Evolutionary conservation across 2,329 filamentous ascomycete genomes (phyloP), one percentile per base, ranked within the genome.

Genomic region (Truncatella angustata): DNA sequence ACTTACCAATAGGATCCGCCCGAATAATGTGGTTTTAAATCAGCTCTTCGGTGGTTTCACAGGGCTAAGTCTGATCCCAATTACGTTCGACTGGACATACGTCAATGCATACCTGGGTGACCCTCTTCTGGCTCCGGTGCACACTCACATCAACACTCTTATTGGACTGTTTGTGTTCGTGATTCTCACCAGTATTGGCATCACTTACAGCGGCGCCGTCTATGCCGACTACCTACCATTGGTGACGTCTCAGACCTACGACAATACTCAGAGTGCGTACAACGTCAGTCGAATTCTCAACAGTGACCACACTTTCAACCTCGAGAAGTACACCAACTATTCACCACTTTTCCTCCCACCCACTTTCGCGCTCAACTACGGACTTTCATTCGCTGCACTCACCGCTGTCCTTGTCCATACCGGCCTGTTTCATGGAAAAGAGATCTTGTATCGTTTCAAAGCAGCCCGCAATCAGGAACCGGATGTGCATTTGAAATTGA

Each of bases 171-270:
- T 75, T 2, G 43, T 75, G 14, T 75, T 75, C 43, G 63, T 70
- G 23, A 63, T 70, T 12, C 60, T 74, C 18, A 56, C 73, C 4
- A 77, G 79, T 18, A 77, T 79, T 3, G 73, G 73, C 5, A 70
- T 79, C 16, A 69, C 73, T 12, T 78, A 77, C 58, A 68, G 67
- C 0, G 75, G 75, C 14, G 68, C 72, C 0, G 68, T 73, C 42
- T 69, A 77, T 56, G 71, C 77, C 0, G 75, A 79, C 3, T 83
- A 82, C 52, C 63, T 85, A 14, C 81, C 82, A 0, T 72, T 85
- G 51, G 76, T 80, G 28, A 75, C 75, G 10, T 77, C 79, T 20
- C 70, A 74, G 42, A 75, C 75, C 0, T 85, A 78, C 54, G 81
- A 85, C 64, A 85, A 85, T 53, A 80, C 74, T 0, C 80, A 77